Evolutionary conservation across 2,329 filamentous ascomycete species (phyloP), one percentile per base, ranked within the genome.

Genomic region (Penicillium sp.): DNA sequence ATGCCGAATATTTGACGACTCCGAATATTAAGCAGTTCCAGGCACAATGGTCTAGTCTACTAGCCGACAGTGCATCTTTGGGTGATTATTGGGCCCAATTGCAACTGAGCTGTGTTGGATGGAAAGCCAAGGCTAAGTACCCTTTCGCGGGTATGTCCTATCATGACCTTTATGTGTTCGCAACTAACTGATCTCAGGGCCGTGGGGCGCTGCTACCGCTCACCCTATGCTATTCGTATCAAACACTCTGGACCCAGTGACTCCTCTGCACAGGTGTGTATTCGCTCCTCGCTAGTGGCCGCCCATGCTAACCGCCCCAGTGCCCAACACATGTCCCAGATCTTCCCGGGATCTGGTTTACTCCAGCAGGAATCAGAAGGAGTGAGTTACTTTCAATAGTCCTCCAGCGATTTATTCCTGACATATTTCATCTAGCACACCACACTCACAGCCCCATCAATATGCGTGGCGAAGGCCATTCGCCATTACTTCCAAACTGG

Each of bases 231-330:
- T 87, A 7, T 82, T 85, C 65, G 71, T 86, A 13, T 81, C 79
- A 36, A 86, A 83, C 64, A 81, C 79, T 0, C 75, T 81, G 15
- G 84, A 87, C 55, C 85, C 85, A 0, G 82, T 87, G 0, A 87
- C 84, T 0, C 84, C 84, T 3, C 69, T 86, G 47, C 57, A 61
- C 21, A 74, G 64, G 70, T 72, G 60, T 21, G 57, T 46, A 13
- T 40, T n/a, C 23, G 1, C 11, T 27, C 8, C 6, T n/a, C 19
- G 3, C 16, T 8, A 21, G 36, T 36, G 6, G 3, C 7, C 46
- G n/a, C 10, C 3, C 13, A 27, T 33, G 31, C 46, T 55, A 45
- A 45, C 21, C 2, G 2, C 0, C 23, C 19, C 39, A 72, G 71
- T 53, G 71, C 70, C 21, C 59, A 71, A 34, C 70, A 69, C 31